These are phyloP conservation scores for Daldinia decipiens DNA, from an alignment of 495 filamentous ascomycete genomes.

Conservation along the genomic window DNA sequence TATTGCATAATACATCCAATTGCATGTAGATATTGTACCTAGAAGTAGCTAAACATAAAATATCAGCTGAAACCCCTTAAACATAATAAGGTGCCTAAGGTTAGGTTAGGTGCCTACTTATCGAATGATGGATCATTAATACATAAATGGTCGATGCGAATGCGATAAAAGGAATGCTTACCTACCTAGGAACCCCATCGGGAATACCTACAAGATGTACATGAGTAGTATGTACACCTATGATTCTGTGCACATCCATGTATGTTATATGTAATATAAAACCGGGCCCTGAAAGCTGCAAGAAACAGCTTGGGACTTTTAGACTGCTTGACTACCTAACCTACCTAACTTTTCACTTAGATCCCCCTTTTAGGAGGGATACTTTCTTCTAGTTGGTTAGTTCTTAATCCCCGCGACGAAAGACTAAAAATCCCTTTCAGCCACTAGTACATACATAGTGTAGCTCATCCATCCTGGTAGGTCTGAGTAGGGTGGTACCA, in stretches of 20 bases:
- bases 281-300: conserved; percentile 1
- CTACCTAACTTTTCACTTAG: conserved; percentile 26
- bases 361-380: conserved; percentile 10
- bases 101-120: too few relatives aligned
- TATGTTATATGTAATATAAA: background rate
- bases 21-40: too few relatives aligned
- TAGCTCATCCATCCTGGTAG: conserved; percentile 3
- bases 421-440: conserved; percentile 29
- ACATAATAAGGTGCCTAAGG: too few relatives aligned
- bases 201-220: background rate
- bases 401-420: conserved; percentile 34
- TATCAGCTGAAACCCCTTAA: too few relatives aligned
- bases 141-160: background rate
- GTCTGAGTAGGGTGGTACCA: conserved; percentile 33
- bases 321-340: conserved; percentile 15
- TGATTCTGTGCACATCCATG: background rate
- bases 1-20: too few relatives aligned
- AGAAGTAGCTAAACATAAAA: too few relatives aligned
- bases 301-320: conserved; percentile 12
- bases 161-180: background rate
- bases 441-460: too few relatives aligned
- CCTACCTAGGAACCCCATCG: background rate
- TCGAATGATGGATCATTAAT: too few relatives aligned
- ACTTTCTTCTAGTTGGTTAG: conserved; percentile 20
- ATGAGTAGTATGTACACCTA: too few relatives aligned